Evolutionary conservation across 257 asterid genomes (phyloP), one percentile per base, ranked within the genome.

Genomic region (Handroanthus guayacan): DNA sequence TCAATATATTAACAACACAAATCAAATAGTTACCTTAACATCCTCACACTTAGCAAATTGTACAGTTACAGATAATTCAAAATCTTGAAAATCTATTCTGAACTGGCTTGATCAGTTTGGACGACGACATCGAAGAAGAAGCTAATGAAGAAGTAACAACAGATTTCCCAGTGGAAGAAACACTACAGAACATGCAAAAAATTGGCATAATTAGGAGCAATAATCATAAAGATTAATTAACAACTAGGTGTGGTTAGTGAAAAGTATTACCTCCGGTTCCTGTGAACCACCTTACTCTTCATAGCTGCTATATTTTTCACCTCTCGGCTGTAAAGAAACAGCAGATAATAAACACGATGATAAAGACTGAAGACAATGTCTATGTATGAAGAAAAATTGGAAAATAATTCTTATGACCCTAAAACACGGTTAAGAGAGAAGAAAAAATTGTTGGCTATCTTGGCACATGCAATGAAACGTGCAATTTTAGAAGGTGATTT

Each of bases 271-370:
- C 91, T 85, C 12, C 16, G 56, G 67, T 45, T 84, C 79, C 80
- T 86, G 51, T 84, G 93, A 65, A 87, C 84, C 67, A 77, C 78
- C 77, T 83, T 92, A 63, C 63, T 89, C 85, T 82, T 92, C 88
- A 87, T 81, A 13, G 93, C 91, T 1, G 93, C 96, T 72, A 85
- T 36, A 77, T 92, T 94, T 82, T 89, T 89, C 0, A 89, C 86
- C 87, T 94, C 99, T 16, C 82, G 92, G 81, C 97, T 94, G 92
- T 52, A 60, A 75, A 62, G 58, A 34, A 80, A 78, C 60, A 52
- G 37, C n/a, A 52, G 75, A 69, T 56, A 78, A 51, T 58, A 81
- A 52, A 66, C 37, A n/a, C 44, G 38, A 55, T 18, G 68, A 16
- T 56, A 39, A 64, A 52, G 37, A 60, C 25, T 14, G 7, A 55